Conservation (phyloP, 441 rosid species). For the Pelargonium fulgidum region DNA sequence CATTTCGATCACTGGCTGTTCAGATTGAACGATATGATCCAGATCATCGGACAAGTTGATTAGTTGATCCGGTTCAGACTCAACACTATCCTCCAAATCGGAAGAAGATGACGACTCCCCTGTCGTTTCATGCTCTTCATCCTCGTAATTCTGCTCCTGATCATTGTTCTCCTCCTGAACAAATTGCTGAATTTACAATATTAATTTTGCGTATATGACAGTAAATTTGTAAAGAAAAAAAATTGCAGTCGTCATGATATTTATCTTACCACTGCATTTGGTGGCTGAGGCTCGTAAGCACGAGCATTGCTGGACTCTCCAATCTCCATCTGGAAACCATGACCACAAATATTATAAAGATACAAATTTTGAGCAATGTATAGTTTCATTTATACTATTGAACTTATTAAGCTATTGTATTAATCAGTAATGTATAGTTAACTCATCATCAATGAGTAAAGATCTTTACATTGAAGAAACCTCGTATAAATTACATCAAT, state of each 20-base stretch:
- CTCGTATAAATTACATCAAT: no score
- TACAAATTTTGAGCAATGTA: no score
- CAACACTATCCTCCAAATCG: slow-evolving; percentile 15
- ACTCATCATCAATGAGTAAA: no score
- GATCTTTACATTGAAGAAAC: no score
- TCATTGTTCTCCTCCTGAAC: not conserved
- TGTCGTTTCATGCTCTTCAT: slow-evolving; percentile 3
- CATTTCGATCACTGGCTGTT: not conserved
- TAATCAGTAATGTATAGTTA: no score
- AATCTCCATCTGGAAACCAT: slow-evolving; percentile 1
- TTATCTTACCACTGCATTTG: not conserved
- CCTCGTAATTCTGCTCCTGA: slow-evolving; percentile 4
- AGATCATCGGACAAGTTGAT: not conserved
- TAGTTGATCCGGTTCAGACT: not conserved
- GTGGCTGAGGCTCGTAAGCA: not conserved
- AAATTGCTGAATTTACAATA: not conserved
- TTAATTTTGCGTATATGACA: not conserved
- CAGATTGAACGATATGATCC: not conserved
- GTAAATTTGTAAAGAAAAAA: not conserved
- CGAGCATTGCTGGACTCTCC: slow-evolving; percentile 3
- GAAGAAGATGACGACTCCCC: slow-evolving; percentile 20
- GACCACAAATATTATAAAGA: no score
- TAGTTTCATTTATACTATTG: no score
- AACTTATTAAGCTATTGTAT: no score
- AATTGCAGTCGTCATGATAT: not conserved